phyloP scores from a whole-genome alignment of 176 grass and related monocot species.

The Triticum urartu region DNA sequence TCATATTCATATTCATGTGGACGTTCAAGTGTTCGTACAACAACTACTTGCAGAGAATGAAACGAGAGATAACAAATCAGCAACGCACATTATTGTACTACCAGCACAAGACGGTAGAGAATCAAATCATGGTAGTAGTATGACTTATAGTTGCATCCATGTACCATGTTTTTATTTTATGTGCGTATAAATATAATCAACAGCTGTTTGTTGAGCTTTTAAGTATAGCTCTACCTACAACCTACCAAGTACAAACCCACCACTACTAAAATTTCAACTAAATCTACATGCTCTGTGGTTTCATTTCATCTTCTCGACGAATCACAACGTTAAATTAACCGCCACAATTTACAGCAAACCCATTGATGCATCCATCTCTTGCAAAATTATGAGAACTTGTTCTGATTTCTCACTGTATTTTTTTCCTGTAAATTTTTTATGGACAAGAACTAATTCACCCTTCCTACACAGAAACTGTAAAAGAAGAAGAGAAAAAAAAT shows the following conservation, averaged over 20 bases:
- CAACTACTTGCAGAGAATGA: background rate
- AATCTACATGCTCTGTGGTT: slow-evolving; percentile 6
- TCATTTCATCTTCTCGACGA: background rate
- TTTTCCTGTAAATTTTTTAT: slow-evolving; percentile 29
- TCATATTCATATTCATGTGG: background rate
- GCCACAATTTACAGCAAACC: slow-evolving; percentile 30
- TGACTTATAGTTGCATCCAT: slow-evolving; percentile 12
- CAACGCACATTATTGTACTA: background rate
- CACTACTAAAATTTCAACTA: background rate
- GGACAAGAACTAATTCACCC: slow-evolving; percentile 38
- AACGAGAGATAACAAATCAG: background rate
- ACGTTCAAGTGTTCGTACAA: background rate
- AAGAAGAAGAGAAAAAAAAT: background rate
- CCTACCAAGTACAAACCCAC: slow-evolving; percentile 7
- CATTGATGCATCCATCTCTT: background rate
- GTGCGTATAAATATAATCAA: background rate
- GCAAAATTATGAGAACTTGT: slow-evolving; percentile 2
- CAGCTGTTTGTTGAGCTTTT: slow-evolving; percentile 18
- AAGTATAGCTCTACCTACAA: slow-evolving; percentile 29
- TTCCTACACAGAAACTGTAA: slow-evolving; percentile 16
- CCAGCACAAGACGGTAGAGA: background rate
- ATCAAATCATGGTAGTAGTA: slow-evolving; percentile 28
- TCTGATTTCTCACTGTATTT: background rate
- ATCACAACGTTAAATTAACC: slow-evolving; percentile 4
- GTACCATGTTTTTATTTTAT: background rate